These are phyloP conservation scores for Candida neerlandica DNA, from an alignment of 1,139 yeast species.

Conservation along the genomic window DNA sequence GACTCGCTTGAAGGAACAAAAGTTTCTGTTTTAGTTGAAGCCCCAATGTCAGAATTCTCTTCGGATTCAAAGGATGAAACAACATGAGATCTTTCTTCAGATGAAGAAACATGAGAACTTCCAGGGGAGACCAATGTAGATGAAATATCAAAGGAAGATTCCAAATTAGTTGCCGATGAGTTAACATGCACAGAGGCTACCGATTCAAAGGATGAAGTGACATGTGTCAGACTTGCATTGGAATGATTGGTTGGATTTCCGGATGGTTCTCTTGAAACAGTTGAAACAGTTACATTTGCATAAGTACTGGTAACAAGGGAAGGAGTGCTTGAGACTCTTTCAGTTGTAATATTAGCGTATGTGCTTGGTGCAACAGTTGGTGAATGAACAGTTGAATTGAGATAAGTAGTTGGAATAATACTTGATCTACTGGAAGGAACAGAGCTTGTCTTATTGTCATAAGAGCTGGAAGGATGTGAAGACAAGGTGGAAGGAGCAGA, in stretches of 20 bases:
- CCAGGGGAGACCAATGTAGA: not conserved
- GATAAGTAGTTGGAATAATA: not conserved
- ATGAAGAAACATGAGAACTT: not conserved
- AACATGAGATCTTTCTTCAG: not conserved
- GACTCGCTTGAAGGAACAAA: not conserved
- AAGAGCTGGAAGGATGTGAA: not conserved
- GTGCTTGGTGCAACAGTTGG: not conserved
- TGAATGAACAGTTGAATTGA: not conserved
- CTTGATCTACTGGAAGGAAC: not conserved
- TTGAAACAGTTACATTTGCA: not conserved
- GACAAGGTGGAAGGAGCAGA: not conserved
- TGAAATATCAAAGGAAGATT: not conserved
- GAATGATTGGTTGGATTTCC: not conserved
- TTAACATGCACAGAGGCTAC: not conserved
- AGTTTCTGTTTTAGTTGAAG: not conserved
- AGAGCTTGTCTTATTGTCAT: not conserved
- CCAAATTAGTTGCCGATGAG: not conserved
- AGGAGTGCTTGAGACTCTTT: not conserved
- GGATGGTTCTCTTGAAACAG: not conserved
- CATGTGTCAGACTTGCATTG: not conserved
- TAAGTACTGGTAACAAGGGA: slow-evolving; percentile 2
- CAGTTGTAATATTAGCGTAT: not conserved
- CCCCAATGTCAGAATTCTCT: not conserved
- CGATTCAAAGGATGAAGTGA: not conserved
- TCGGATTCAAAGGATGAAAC: not conserved